Evolutionary conservation across 2,329 filamentous ascomycete genomes (phyloP).

Genomic region (Calonectria crousiana): DNA sequence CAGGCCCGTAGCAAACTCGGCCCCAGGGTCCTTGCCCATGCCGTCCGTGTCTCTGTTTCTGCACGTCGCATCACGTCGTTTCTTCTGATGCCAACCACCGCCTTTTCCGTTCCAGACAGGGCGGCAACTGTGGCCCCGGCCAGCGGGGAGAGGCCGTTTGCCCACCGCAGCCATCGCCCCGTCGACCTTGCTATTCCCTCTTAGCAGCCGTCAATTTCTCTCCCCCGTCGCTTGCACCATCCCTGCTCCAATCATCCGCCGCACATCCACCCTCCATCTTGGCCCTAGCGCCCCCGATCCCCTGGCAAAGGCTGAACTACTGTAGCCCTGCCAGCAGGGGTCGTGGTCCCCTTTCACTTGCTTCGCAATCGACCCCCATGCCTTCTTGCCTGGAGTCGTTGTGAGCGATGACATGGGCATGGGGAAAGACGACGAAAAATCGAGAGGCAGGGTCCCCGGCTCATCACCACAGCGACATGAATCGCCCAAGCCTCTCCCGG

Average conservation of each 20-base stretch:
- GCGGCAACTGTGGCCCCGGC: background rate
- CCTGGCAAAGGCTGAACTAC: conserved; percentile 5
- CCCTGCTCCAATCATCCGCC: conserved; percentile 16
- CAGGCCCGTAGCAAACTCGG: background rate
- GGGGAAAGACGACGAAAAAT: background rate
- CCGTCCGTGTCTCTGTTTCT: background rate
- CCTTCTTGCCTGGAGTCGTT: background rate
- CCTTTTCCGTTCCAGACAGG: background rate
- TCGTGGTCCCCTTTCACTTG: background rate
- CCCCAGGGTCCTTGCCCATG: background rate
- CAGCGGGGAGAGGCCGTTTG: background rate
- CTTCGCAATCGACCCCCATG: background rate
- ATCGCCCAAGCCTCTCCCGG: background rate
- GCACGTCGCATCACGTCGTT: background rate
- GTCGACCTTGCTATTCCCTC: background rate
- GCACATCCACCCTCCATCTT: conserved; percentile 1
- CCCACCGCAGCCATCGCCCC: background rate
- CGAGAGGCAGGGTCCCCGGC: background rate
- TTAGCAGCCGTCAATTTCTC: conserved; percentile 1
- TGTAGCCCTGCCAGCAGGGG: conserved; percentile 4
- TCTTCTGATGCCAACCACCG: background rate
- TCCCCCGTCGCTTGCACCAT: background rate
- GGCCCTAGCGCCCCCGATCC: background rate
- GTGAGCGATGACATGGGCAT: background rate
- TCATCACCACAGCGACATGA: conserved; percentile 8